Conservation (phyloP, 164 flowering plant genomes). For the Paratinospora sagittata region DNA sequence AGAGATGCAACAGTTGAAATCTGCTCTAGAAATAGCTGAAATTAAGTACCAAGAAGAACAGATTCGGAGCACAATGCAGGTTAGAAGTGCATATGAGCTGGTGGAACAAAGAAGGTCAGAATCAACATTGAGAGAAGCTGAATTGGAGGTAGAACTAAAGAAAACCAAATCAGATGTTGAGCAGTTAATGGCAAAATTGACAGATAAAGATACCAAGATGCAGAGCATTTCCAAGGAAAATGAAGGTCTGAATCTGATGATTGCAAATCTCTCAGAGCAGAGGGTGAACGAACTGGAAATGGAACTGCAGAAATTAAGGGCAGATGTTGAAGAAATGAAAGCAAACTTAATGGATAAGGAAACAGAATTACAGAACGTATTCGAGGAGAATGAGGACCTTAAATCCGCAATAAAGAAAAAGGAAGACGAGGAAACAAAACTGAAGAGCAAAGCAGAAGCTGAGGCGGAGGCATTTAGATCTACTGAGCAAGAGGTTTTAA, state of each 20-base stretch:
- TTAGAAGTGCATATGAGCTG: conserved; percentile 43
- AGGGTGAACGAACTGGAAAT: conserved; percentile 33
- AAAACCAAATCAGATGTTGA: conserved; percentile 38
- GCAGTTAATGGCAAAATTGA: conserved; percentile 54
- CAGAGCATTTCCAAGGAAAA: conserved; percentile 69
- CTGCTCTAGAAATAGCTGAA: conserved; percentile 54
- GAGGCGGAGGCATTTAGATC: conserved; percentile 43
- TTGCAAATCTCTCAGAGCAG: conserved; percentile 24
- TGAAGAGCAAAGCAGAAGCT: conserved; percentile 20
- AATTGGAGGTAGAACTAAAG: conserved; percentile 44
- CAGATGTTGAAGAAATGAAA: conserved; percentile 38
- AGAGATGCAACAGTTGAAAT: conserved; percentile 41
- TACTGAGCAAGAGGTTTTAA: conserved; percentile 53
- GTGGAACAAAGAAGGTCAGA: conserved; percentile 39
- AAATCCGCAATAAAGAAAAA: conserved; percentile 39
- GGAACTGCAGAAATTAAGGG: conserved; percentile 34
- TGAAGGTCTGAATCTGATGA: conserved; percentile 40
- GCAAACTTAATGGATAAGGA: conserved; percentile 66
- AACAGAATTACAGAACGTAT: conserved; percentile 51
- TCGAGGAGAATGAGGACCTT: conserved; percentile 65
- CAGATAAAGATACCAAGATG: conserved; percentile 82
- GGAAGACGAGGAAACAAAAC: conserved; percentile 27
- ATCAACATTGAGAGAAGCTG: conserved; percentile 38
- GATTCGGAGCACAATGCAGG: conserved; percentile 30
- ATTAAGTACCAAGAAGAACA: conserved; percentile 48